Base-by-base conservation (phyloP, 371 early-diverging fungal species). In the Syncephalastrum monosporum region DNA sequence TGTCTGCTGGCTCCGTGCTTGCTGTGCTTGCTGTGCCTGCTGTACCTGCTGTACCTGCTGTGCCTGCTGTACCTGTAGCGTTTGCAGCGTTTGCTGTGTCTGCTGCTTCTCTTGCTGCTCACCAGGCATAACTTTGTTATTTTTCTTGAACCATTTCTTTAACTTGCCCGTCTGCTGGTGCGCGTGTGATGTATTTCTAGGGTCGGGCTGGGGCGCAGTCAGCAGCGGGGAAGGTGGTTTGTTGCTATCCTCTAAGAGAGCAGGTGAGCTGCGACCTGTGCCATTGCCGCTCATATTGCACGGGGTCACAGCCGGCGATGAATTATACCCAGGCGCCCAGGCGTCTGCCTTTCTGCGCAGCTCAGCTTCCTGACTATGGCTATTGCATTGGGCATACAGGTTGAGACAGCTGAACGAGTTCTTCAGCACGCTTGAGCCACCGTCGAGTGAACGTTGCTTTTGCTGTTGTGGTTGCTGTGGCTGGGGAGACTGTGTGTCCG, bases 261-360 rank as follows among this genome's bases (percentile, higher is more conserved):
- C 38, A 33, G 38, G 38, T 2, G 38, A 33, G 10, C 38, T 33
- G 38, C 12, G 38, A 2, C 38, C 10, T 12, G 38, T 33, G 10
- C 10, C 38, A 33, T 2, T 6, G 38, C 38, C 10, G 2, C 12
- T 33, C 38, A 10, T 33, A 33, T 33, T 33, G 10, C 10, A 38
- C 10, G 33, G 54, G 14, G 38, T 13, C 42, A 25, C 13, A 15
- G 29, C 13, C 33, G 55, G 23, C 50, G 38, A 46, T 29, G 50
- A 25, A 4, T 53, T 24, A 41, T 38, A 45, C n/a, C 29, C 41
- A 3, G 65, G 65, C 8, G 58, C 33, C 66, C 66, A 65, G 4
- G 57, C 66, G 50, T 65, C 66, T 1, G 66, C 66, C 44, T 60
- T 59, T 55, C 50, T 65, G 8, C 61, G 60, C 13, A 38, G 27